Evolutionary conservation across 176 grass and related monocot species (phyloP).

Genomic region (Alopecurus myosuroides): DNA sequence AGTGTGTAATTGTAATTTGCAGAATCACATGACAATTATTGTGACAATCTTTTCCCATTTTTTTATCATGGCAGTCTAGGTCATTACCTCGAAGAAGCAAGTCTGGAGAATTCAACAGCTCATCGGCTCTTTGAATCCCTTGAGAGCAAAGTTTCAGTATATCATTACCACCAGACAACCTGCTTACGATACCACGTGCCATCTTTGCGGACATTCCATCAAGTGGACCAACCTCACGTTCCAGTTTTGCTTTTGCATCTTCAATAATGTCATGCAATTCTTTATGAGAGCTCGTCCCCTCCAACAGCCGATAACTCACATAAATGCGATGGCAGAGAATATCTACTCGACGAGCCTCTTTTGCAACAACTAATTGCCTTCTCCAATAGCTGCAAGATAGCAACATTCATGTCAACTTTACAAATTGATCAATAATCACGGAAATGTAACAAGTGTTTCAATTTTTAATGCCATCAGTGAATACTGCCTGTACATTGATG

Average conservation of each 20-base stretch:
- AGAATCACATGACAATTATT: slow-evolving; percentile 6
- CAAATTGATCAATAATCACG: slow-evolving; percentile 7
- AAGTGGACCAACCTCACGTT: slow-evolving; percentile 89
- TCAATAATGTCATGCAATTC: slow-evolving; percentile 75
- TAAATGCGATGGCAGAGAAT: slow-evolving; percentile 89
- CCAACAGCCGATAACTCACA: slow-evolving; percentile 72
- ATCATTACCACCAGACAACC: slow-evolving; percentile 62
- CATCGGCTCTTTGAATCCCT: slow-evolving; percentile 80
- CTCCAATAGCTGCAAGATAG: slow-evolving; percentile 77
- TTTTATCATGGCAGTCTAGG: slow-evolving; percentile 6
- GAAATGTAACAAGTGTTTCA: background rate
- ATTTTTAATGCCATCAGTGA: slow-evolving; percentile 4
- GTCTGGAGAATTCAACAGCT: slow-evolving; percentile 54
- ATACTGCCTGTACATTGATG: background rate
- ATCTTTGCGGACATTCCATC: slow-evolving; percentile 91
- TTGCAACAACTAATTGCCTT: slow-evolving; percentile 84
- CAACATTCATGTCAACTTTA: slow-evolving; percentile 30
- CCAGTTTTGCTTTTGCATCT: slow-evolving; percentile 86
- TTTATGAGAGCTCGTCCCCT: slow-evolving; percentile 65
- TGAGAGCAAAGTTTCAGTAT: slow-evolving; percentile 82
- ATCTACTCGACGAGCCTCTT: slow-evolving; percentile 90
- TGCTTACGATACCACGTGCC: slow-evolving; percentile 96
- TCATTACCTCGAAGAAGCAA: slow-evolving; percentile 61
- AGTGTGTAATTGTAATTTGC: slow-evolving; percentile 7
- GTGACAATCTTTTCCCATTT: background rate